These are phyloP conservation scores for Dalbergia oliveri DNA, from an alignment of 306 rosid species.

Conservation along the genomic window DNA sequence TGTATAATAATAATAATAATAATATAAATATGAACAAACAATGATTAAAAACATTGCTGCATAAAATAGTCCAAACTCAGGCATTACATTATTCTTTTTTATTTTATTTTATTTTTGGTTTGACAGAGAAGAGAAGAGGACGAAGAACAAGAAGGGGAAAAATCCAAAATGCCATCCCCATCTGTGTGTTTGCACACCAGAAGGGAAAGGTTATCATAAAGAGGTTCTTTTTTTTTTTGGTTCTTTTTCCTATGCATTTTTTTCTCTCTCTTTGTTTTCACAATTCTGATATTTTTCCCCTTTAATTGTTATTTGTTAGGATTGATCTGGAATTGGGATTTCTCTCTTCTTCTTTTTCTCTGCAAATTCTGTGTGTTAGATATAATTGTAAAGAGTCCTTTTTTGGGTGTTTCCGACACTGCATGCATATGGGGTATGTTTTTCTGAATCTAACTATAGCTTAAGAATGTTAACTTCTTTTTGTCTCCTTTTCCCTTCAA, in stretches of 20 bases:
- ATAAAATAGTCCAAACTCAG: background rate
- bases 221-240: slow-evolving; percentile 30
- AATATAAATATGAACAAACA: background rate
- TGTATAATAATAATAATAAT: too few species aligned
- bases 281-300: background rate
- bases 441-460: slow-evolving; percentile 47
- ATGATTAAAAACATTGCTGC: background rate
- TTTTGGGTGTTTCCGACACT: slow-evolving; percentile 40
- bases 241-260: background rate
- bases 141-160: slow-evolving; percentile 25
- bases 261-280: background rate
- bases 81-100: background rate
- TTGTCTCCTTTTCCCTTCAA: slow-evolving; percentile 14
- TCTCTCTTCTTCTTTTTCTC: slow-evolving; percentile 42
- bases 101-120: background rate
- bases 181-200: slow-evolving; percentile 57
- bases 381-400: slow-evolving; percentile 39
- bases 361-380: slow-evolving; percentile 39
- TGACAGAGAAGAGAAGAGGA: slow-evolving; percentile 24
- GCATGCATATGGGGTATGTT: slow-evolving; percentile 67
- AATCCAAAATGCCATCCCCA: slow-evolving; percentile 53
- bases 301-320: slow-evolving; percentile 43
- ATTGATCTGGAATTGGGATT: slow-evolving; percentile 40
- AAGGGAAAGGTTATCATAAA: slow-evolving; percentile 41
- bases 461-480: slow-evolving; percentile 32